Conservation (phyloP, 139 green algal genomes). For the Coelastrella sp. region DNA sequence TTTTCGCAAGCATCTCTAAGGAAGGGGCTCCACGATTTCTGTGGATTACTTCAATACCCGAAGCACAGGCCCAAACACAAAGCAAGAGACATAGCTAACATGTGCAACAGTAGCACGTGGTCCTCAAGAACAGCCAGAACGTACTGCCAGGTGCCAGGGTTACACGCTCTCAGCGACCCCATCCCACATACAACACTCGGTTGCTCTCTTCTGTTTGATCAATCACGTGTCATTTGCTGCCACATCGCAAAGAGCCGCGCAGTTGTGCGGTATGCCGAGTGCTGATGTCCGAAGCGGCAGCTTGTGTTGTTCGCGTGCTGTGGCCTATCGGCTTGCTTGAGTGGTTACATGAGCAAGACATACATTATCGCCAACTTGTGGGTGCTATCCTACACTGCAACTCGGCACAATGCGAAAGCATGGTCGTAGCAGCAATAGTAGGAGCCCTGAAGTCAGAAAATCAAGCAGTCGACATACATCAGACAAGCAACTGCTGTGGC, state of each 20-base stretch:
- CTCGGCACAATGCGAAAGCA: not conserved
- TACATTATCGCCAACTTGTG: not conserved
- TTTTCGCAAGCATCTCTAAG: not conserved
- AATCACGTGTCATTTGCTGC: not conserved
- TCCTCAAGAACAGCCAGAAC: too few relatives aligned
- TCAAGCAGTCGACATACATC: not conserved
- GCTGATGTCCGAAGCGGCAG: not conserved
- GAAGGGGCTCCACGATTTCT: too few relatives aligned
- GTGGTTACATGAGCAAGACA: not conserved
- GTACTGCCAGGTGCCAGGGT: too few relatives aligned
- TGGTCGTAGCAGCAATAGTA: constrained; percentile 9
- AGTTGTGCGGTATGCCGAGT: not conserved
- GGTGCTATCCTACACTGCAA: not conserved
- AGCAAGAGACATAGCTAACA: too few relatives aligned
- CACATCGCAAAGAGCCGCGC: not conserved
- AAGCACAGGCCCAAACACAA: too few relatives aligned
- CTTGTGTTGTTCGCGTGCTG: constrained; percentile 8
- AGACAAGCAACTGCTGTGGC: too few relatives aligned
- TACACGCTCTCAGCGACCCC: too few relatives aligned
- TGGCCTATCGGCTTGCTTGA: not conserved
- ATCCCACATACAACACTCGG: too few relatives aligned
- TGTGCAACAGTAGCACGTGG: too few relatives aligned
- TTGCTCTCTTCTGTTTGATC: too few relatives aligned
- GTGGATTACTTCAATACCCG: too few relatives aligned
- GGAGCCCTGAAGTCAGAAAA: not conserved